A percentile compares a stretch with the other conserved stretches of the same genome.
Evolutionary conservation across 805 yeast species (phyloP).

Genomic region (Wickerhamia fluorescens): DNA sequence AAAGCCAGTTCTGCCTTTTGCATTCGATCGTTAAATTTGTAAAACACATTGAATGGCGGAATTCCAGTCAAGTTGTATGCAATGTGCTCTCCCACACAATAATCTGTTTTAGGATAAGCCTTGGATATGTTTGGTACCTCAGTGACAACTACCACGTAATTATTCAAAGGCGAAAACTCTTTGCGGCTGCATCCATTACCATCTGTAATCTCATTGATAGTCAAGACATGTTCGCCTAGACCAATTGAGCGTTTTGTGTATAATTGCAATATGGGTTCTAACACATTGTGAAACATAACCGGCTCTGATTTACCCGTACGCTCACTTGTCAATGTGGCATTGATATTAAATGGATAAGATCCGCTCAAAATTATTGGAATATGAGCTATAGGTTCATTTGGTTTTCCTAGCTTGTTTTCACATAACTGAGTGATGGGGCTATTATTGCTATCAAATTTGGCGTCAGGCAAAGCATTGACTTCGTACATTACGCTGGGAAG

Average conservation of each 20-base stretch:
- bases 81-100: conserved; percentile 91
- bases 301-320: conserved; percentile 47
- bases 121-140: conserved; percentile 66
- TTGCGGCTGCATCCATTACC: conserved; percentile 59
- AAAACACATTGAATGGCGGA: conserved; percentile 72
- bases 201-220: conserved; percentile 55
- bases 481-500: conserved; percentile 22
- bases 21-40: conserved; percentile 58
- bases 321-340: conserved; percentile 54
- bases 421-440: conserved; percentile 39
- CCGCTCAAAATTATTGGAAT: conserved; percentile 56
- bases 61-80: conserved; percentile 69
- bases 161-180: conserved; percentile 29
- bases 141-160: conserved; percentile 54
- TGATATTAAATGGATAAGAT: conserved; percentile 51
- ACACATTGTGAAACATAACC: conserved; percentile 38
- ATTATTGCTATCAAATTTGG: conserved; percentile 41
- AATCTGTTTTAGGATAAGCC: conserved; percentile 28
- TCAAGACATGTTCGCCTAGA: conserved; percentile 65
- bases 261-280: conserved; percentile 12
- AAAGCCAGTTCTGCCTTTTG: conserved; percentile 49
- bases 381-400: conserved; percentile 19
- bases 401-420: conserved; percentile 24
- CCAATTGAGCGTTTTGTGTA: conserved; percentile 40
- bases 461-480: conserved; percentile 59